Evolutionary conservation across 2,329 filamentous ascomycete species (phyloP).

Genomic region (Fusarium ramigenum): DNA sequence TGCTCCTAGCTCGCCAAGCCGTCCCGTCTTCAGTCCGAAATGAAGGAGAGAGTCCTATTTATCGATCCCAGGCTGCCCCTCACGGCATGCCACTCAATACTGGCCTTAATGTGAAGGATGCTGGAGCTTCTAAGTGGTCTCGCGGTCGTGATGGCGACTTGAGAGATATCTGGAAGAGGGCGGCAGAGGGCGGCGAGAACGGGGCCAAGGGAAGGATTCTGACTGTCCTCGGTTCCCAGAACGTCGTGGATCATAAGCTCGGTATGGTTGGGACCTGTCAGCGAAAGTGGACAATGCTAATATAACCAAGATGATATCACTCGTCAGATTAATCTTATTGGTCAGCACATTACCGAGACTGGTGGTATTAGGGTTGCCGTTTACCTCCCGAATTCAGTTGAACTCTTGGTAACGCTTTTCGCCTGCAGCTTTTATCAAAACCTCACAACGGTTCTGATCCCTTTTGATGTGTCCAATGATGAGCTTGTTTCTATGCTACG

Average conservation of each 20-base stretch:
- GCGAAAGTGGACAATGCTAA: slow-evolving; percentile 7
- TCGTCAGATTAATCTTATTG: slow-evolving; percentile 87
- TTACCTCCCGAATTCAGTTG: slow-evolving; percentile 92
- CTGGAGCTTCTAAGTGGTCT: slow-evolving; percentile 83
- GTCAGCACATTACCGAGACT: slow-evolving; percentile 76
- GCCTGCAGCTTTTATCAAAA: slow-evolving; percentile 87
- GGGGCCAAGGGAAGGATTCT: slow-evolving; percentile 77
- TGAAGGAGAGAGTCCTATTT: slow-evolving; percentile 84
- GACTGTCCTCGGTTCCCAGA: slow-evolving; percentile 81
- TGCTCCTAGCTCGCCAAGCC: slow-evolving; percentile 87
- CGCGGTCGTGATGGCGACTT: slow-evolving; percentile 87
- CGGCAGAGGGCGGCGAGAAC: slow-evolving; percentile 70
- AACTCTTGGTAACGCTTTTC: slow-evolving; percentile 84
- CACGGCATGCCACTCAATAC: slow-evolving; percentile 83
- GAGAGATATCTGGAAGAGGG: slow-evolving; percentile 87
- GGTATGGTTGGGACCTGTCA: slow-evolving; percentile 51
- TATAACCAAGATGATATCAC: slow-evolving; percentile 70
- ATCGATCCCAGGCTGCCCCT: slow-evolving; percentile 84
- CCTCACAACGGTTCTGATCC: slow-evolving; percentile 83
- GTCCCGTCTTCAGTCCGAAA: slow-evolving; percentile 81
- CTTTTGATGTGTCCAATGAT: slow-evolving; percentile 78
- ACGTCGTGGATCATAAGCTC: slow-evolving; percentile 76
- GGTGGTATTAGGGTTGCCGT: slow-evolving; percentile 82
- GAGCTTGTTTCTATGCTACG: slow-evolving; percentile 77
- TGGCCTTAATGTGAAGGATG: slow-evolving; percentile 84